Conservation (phyloP, 116 monocot genomes). For the Trichopus zeylanicus region DNA sequence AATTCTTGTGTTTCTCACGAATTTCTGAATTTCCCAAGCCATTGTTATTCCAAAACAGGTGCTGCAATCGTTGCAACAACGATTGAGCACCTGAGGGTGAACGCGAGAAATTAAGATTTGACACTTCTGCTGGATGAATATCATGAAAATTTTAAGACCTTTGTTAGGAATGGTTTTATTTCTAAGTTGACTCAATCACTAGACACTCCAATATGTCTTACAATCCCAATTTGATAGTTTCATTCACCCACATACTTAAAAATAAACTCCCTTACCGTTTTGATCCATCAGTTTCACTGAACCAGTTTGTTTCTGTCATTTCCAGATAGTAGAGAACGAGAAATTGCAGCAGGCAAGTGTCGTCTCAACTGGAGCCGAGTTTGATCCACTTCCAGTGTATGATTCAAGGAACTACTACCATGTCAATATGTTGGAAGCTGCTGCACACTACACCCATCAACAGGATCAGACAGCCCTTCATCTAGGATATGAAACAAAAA, state of each 20-base stretch:
- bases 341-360: slow-evolving; percentile 25
- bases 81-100: too few relatives aligned
- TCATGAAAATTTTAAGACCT: too few relatives aligned
- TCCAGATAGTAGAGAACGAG: slow-evolving; percentile 62
- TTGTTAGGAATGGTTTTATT: too few relatives aligned
- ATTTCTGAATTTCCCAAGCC: too few relatives aligned
- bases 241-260: not conserved
- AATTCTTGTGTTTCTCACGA: too few relatives aligned
- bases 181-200: too few relatives aligned
- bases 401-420: slow-evolving; percentile 47
- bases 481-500: slow-evolving; percentile 27
- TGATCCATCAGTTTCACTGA: not conserved
- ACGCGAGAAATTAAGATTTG: too few relatives aligned
- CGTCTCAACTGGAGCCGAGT: slow-evolving; percentile 20
- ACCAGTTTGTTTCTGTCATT: not conserved
- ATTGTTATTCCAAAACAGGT: too few relatives aligned
- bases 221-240: too few relatives aligned
- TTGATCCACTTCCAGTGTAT: slow-evolving; percentile 27
- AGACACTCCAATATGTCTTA: too few relatives aligned
- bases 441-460: slow-evolving; percentile 16
- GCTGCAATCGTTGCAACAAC: too few relatives aligned
- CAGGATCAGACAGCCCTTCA: slow-evolving; percentile 38
- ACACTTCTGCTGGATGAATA: too few relatives aligned
- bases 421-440: slow-evolving; percentile 35
- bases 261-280: not conserved